A percentile compares a stretch with the other conserved stretches of the same genome.
phyloP scores from a whole-genome alignment of 495 filamentous ascomycete genomes.

The Aspergillus conjunctus region DNA sequence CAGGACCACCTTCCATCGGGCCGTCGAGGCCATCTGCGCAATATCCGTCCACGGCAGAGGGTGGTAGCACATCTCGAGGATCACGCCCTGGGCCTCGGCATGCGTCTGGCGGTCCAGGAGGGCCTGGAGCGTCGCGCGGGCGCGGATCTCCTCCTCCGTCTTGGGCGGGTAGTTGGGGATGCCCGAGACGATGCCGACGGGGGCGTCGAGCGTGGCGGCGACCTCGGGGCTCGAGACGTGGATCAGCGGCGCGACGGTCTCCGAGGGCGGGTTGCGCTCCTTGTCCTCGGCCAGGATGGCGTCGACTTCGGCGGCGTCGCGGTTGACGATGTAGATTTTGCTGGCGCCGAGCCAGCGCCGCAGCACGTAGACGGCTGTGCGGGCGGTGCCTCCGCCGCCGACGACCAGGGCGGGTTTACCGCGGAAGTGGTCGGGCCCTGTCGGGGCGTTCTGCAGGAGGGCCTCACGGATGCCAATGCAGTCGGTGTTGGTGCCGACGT shows the following conservation, averaged over 20 bases:
- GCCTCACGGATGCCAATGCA: constrained; percentile 71
- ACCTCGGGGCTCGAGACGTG: constrained; percentile 58
- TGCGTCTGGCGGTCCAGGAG: constrained; percentile 44
- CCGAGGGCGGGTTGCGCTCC: constrained; percentile 32
- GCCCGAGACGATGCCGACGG: constrained; percentile 64
- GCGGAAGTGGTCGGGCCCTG: constrained; percentile 43
- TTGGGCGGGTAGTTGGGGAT: constrained; percentile 71
- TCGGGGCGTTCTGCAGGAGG: constrained; percentile 59
- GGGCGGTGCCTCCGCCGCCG: constrained; percentile 69
- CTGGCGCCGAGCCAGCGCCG: constrained; percentile 64
- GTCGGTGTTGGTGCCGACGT: constrained; percentile 75
- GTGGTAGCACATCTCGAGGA: constrained; percentile 82
- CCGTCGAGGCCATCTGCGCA: constrained; percentile 52
- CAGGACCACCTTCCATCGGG: constrained; percentile 69
- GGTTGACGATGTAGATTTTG: constrained; percentile 71
- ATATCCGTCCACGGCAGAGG: constrained; percentile 68
- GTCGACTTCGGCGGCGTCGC: constrained; percentile 62
- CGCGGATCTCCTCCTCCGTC: constrained; percentile 57
- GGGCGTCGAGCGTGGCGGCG: constrained; percentile 56
- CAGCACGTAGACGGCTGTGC: constrained; percentile 70
- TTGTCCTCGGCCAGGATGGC: constrained; percentile 58
- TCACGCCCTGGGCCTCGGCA: constrained; percentile 58
- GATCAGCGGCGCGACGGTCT: constrained; percentile 52
- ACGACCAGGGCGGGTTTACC: constrained; percentile 60
- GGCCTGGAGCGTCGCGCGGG: constrained; percentile 57